Evolutionary conservation across 2,329 filamentous ascomycete species (phyloP).

Genomic region (Trichothecium sympodiale): DNA sequence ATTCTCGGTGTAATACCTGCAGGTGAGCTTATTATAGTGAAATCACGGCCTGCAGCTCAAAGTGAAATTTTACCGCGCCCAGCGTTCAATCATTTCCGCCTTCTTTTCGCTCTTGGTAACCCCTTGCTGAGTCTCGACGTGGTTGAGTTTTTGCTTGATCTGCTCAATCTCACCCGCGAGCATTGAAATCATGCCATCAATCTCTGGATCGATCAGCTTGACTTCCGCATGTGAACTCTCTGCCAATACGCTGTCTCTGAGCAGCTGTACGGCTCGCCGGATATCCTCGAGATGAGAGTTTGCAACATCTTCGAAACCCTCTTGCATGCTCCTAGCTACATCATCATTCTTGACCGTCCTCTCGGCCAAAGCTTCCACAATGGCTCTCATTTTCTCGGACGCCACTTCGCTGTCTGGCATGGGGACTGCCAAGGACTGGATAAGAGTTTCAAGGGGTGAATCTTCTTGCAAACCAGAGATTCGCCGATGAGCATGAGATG

Average conservation of each 20-base stretch:
- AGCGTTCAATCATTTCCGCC: slow-evolving; percentile 32
- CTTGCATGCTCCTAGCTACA: slow-evolving; percentile 34
- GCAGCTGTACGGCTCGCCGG: slow-evolving; percentile 33
- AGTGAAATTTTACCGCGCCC: slow-evolving; percentile 9
- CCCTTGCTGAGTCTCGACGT: slow-evolving; percentile 24
- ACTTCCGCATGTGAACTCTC: slow-evolving; percentile 39
- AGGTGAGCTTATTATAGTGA: too few species aligned
- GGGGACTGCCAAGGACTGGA: slow-evolving; percentile 33
- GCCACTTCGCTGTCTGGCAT: slow-evolving; percentile 18
- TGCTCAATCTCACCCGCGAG: slow-evolving; percentile 32
- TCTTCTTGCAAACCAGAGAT: slow-evolving; percentile 26
- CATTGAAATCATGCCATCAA: slow-evolving; percentile 37
- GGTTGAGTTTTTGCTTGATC: slow-evolving; percentile 25
- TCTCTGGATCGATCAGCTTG: slow-evolving; percentile 39
- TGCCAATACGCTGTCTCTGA: slow-evolving; percentile 40
- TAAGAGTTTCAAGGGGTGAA: slow-evolving; percentile 33
- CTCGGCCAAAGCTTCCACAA: slow-evolving; percentile 26
- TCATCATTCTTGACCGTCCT: slow-evolving; percentile 30
- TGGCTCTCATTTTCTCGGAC: slow-evolving; percentile 14
- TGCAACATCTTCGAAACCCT: slow-evolving; percentile 34
- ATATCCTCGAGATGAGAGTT: slow-evolving; percentile 34
- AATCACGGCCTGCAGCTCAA: too few species aligned
- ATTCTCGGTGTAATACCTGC: too few species aligned
- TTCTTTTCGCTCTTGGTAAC: slow-evolving; percentile 29
- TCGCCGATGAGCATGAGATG: slow-evolving; percentile 15